Evolutionary conservation across 202 grass and related monocot genomes (phyloP), one percentile per base, ranked within the genome.

Genomic region (Thinopyrum obtusiflorum): DNA sequence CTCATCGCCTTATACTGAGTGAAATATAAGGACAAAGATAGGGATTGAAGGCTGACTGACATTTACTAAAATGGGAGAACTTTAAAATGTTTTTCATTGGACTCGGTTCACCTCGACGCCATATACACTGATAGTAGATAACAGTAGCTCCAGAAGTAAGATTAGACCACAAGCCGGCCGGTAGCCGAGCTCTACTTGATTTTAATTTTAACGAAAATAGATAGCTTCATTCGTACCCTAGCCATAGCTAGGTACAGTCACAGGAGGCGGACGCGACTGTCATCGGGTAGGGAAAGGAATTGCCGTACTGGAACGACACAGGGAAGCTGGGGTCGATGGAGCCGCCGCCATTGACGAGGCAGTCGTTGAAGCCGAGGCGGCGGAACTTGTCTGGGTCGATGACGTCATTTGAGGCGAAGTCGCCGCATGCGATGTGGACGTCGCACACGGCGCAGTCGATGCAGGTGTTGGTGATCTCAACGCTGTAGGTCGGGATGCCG

Each of bases 271-370:
- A 83, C 2, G 76, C 40, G 66, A 97, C 89, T 2, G 31, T 24
- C 12, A 97, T 73, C 5, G 51, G 21, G 72, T 94, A 94, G 3
- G 14, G 31, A n/a, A 84, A 89, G 1, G 85, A 86, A 63, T 94
- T 97, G 65, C 85, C 81, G 64, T 97, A 97, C 24, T 91, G 69
- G 61, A 97, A 97, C 26, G 79, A 35, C 61, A 97, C 3, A 61
- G 44, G 68, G 14, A 91, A 79, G 24, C 94, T 85, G 0, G 89
- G 85, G 0, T 27, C 71, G 1, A 97, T 15, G 0, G 90, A 21
- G 1, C 77, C 76, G 14, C 94, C 94, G 24, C 84, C 25, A 27
- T 87, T 88, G 23, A 97, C 92, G 12, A 94, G 80, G 75, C 94
- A 97, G 81, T 94, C 89, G 71, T 92, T 68, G 25, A 26, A 40